Evolutionary conservation across 257 asterid species (phyloP).

Genomic region (Lithospermum erythrorhizon): DNA sequence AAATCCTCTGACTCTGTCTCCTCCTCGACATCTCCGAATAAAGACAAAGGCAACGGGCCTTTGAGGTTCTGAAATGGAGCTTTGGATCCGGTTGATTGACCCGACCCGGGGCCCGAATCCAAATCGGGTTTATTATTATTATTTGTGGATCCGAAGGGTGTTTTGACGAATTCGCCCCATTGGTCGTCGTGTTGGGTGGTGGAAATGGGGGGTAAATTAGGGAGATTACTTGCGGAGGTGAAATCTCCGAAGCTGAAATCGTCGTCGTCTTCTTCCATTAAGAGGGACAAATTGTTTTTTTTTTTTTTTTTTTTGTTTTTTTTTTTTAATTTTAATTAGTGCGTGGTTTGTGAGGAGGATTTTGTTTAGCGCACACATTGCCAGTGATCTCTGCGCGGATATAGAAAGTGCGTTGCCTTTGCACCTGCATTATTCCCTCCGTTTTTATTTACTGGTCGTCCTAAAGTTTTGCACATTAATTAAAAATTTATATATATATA

Average conservation of each 20-base stretch:
- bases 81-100: conserved; percentile 27
- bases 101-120: neutral
- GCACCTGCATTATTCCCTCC: no score
- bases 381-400: no score
- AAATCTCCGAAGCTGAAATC: conserved; percentile 65
- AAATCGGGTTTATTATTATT: neutral
- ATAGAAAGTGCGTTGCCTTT: no score
- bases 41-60: conserved; percentile 69
- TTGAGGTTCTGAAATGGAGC: conserved; percentile 23
- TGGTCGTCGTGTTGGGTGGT: conserved; percentile 36
- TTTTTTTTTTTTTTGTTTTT: no score
- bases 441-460: no score
- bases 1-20: conserved; percentile 12
- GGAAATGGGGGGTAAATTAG: conserved; percentile 13
- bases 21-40: conserved; percentile 54
- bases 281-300: neutral
- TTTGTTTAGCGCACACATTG: no score
- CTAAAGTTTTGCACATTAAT: no score
- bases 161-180: conserved; percentile 76
- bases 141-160: conserved; percentile 26
- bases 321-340: no score
- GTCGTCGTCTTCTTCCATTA: conserved; percentile 48
- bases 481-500: no score
- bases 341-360: no score
- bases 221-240: conserved; percentile 38